Percentiles rank a stretch among this genome's conserved stretches.
Conservation (phyloP, 2,329 filamentous ascomycete species). For the Stylonectria norvegica region DNA sequence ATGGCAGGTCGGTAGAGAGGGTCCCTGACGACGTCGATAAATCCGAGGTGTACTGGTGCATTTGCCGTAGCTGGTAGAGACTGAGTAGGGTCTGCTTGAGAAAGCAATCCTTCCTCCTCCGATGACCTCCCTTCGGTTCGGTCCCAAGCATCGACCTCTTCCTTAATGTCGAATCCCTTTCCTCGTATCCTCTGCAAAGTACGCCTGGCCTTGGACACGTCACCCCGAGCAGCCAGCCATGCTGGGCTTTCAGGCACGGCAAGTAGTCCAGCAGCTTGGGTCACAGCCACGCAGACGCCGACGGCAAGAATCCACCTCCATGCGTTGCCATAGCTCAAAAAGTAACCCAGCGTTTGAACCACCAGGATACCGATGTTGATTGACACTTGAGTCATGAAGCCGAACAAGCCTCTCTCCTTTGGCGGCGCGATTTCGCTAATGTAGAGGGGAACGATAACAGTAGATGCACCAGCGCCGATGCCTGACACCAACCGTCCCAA, state of each 20-base stretch:
- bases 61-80: constrained; percentile 6
- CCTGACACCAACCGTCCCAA: constrained; percentile 77
- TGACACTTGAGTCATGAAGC: constrained; percentile 83
- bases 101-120: constrained; percentile 71
- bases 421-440: constrained; percentile 87
- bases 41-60: constrained; percentile 48
- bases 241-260: constrained; percentile 83
- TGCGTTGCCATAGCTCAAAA: constrained; percentile 71
- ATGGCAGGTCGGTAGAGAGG: constrained; percentile 69
- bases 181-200: constrained; percentile 76
- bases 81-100: constrained; percentile 24
- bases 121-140: constrained; percentile 40
- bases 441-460: constrained; percentile 91
- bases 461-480: constrained; percentile 79
- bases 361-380: constrained; percentile 87
- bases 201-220: constrained; percentile 57
- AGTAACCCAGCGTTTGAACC: constrained; percentile 82
- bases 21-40: constrained; percentile 64
- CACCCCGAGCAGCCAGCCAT: constrained; percentile 73
- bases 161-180: constrained; percentile 61
- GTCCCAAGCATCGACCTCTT: constrained; percentile 67
- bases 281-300: constrained; percentile 64
- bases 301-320: constrained; percentile 83
- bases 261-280: constrained; percentile 68
- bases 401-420: constrained; percentile 72